These are phyloP conservation scores for Oidium heveae DNA, from an alignment of 2,329 filamentous ascomycete species.

Conservation along the genomic window DNA sequence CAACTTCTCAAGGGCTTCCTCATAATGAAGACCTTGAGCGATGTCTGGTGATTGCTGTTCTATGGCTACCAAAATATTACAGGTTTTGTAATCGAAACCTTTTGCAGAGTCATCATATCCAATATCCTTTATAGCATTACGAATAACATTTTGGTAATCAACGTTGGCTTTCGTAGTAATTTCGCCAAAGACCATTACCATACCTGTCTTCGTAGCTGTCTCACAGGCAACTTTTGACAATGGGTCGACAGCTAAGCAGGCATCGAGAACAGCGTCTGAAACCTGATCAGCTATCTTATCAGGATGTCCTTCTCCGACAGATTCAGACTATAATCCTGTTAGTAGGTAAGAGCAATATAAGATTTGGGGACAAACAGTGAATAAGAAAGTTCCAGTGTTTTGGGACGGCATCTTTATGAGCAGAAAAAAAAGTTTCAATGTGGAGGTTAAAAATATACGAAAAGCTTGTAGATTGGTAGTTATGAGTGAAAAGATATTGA, in stretches of 20 bases:
- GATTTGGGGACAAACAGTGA: slow-evolving; percentile 32
- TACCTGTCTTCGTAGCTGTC: slow-evolving; percentile 97
- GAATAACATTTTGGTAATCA: slow-evolving; percentile 97
- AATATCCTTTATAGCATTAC: slow-evolving; percentile 88
- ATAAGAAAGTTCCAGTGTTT: slow-evolving; percentile 52
- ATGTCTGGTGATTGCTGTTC: slow-evolving; percentile 99
- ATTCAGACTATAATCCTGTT: slow-evolving; percentile 37
- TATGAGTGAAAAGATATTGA: neutral
- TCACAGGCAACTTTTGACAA: slow-evolving; percentile 98
- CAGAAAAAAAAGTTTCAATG: neutral
- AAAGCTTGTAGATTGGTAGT: neutral
- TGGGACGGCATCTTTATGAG: slow-evolving; percentile 11
- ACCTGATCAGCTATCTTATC: slow-evolving; percentile 98
- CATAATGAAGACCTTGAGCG: slow-evolving; percentile 95
- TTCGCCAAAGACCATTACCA: slow-evolving; percentile 98
- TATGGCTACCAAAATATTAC: slow-evolving; percentile 94
- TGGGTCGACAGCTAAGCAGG: slow-evolving; percentile 80
- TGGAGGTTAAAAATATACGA: neutral
- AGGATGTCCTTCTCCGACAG: slow-evolving; percentile 72
- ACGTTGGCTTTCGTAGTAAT: slow-evolving; percentile 90
- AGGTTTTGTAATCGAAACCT: slow-evolving; percentile 99
- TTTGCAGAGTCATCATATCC: slow-evolving; percentile 93
- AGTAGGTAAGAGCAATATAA: slow-evolving; percentile 2
- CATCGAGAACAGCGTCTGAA: slow-evolving; percentile 94
- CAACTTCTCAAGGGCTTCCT: slow-evolving; percentile 88